Evolutionary conservation across 805 yeast genomes (phyloP).

Genomic region (Saturnispora besseyi): DNA sequence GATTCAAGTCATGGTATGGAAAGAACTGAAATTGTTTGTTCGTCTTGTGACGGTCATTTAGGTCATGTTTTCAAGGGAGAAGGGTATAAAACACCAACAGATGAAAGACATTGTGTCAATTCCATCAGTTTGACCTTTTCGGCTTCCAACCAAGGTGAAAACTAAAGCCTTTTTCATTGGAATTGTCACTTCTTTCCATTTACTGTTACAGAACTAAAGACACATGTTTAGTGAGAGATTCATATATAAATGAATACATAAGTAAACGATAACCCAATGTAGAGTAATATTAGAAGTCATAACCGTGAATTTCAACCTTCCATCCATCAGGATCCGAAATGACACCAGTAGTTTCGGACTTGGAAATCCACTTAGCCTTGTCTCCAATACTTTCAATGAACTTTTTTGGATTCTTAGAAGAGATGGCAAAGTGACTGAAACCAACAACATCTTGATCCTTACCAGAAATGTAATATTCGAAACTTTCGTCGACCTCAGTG

Average conservation of each 20-base stretch:
- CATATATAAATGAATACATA: background rate
- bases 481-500: conserved; percentile 68
- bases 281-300: conserved; percentile 14
- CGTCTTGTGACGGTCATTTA: conserved; percentile 84
- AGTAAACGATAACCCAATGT: background rate
- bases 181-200: background rate
- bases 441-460: conserved; percentile 49
- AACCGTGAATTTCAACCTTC: conserved; percentile 54
- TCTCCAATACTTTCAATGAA: conserved; percentile 45
- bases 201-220: background rate
- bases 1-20: conserved; percentile 70
- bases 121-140: conserved; percentile 67
- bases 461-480: conserved; percentile 79
- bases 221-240: background rate
- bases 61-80: conserved; percentile 96
- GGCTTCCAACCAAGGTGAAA: background rate
- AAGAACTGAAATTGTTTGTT: conserved; percentile 84
- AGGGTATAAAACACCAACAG: conserved; percentile 79
- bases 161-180: background rate
- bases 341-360: conserved; percentile 56
- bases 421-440: conserved; percentile 76
- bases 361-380: conserved; percentile 46
- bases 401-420: conserved; percentile 52
- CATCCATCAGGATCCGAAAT: conserved; percentile 88
- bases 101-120: conserved; percentile 92